Base-by-base conservation (phyloP, 2,329 filamentous ascomycete genomes). In the Cladophialophora chaetospira region DNA sequence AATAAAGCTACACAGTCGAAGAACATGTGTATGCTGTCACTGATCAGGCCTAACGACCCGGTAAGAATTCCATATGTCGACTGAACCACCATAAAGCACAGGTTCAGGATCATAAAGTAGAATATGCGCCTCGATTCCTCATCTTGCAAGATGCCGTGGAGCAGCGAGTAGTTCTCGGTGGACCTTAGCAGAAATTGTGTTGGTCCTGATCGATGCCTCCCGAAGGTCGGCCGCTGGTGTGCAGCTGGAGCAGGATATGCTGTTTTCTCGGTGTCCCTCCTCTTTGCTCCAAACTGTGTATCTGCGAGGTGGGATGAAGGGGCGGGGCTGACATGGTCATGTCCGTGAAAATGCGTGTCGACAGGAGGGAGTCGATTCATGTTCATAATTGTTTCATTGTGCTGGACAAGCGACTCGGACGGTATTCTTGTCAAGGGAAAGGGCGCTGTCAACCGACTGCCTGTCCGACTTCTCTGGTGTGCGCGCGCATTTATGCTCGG, bases 11-110 rank as follows among this genome's bases (percentile, higher is more conserved):
- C 86, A 65, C 94, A 99, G 73, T 99, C 94, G 67, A 99, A 97
- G 68, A 99, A 93, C 94, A 99, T 99, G 75, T 99, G 94, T 62
- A 99, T 94, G 68, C 92, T 97, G 73, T 99, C 94, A 65, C 91
- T 96, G 15, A 99, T 83, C n/a, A 99, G 80, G 2, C 94, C 94
- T 4, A 99, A 78, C 0, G 94, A 99, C 65, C 96, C 92, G 3
- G 91, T 97, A 9, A 94, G 76, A 67, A 94, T 95, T 46, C 94
- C 94, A 69, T 99, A 99, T 60, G 93, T 91, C 36, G 92, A 88
- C 68, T 99, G 94, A 1, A 99, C 85, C 29, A 89, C 77, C 94
- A 99, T 99, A 72, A 99, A 99, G 5, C 79, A 81, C 66, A 99
- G 91, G 70, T 99, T 99, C 53, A 99, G 82, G 89, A 81, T 83